phyloP scores from a whole-genome alignment of 2,329 filamentous ascomycete species.

The Lachnellula occidentalis region DNA sequence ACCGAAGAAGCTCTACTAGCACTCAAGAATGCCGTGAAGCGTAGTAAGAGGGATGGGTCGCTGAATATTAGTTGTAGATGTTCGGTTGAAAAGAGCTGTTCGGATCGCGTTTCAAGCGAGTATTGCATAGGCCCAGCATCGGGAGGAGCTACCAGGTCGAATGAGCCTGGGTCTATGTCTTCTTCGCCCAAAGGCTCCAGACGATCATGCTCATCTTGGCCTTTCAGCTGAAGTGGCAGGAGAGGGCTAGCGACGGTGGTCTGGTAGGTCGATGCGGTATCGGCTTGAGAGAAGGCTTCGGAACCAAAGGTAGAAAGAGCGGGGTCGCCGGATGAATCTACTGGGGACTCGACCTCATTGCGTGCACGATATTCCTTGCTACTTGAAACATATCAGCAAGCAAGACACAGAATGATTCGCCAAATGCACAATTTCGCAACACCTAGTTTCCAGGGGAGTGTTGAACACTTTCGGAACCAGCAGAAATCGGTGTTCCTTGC shows the following conservation, averaged over 20 bases:
- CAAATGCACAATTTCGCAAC: too few relatives aligned
- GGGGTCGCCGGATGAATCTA: slow-evolving; percentile 4
- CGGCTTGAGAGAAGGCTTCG: slow-evolving; percentile 17
- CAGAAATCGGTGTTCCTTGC: too few relatives aligned
- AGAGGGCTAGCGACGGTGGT: slow-evolving; percentile 21
- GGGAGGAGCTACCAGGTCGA: slow-evolving; percentile 45
- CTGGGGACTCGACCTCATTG: not conserved
- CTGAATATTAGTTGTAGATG: slow-evolving; percentile 62
- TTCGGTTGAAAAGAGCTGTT: slow-evolving; percentile 59
- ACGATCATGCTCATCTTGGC: slow-evolving; percentile 43
- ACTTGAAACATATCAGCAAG: too few relatives aligned
- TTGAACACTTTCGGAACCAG: too few relatives aligned
- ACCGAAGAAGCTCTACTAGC: slow-evolving; percentile 55
- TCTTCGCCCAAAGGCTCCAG: slow-evolving; percentile 37
- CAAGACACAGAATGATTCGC: too few relatives aligned
- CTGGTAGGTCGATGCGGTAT: slow-evolving; percentile 23
- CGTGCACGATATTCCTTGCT: not conserved
- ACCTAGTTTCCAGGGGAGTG: too few relatives aligned
- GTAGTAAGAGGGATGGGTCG: slow-evolving; percentile 55
- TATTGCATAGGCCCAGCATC: slow-evolving; percentile 36
- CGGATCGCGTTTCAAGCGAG: slow-evolving; percentile 58
- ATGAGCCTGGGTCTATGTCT: slow-evolving; percentile 48
- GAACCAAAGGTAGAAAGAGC: slow-evolving; percentile 15
- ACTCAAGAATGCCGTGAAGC: slow-evolving; percentile 63
- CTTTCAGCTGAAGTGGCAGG: slow-evolving; percentile 26